These are phyloP conservation scores for Colletotrichum orchidophilum DNA, from an alignment of 2,329 filamentous ascomycete species.

Conservation along the genomic window DNA sequence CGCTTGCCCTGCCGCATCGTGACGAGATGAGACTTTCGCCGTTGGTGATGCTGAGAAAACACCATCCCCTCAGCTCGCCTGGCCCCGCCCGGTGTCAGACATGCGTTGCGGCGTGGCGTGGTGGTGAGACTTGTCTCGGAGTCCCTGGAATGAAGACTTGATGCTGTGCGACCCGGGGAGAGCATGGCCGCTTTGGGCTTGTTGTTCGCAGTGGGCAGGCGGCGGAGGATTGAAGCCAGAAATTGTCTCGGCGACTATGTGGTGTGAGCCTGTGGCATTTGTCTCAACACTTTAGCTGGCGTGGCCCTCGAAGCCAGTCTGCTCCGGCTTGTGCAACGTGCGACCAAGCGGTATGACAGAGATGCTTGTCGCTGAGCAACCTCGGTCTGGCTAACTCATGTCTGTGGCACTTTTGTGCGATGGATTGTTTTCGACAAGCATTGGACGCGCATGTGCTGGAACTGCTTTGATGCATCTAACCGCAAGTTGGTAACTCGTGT, in stretches of 20 bases:
- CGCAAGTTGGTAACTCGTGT: no score
- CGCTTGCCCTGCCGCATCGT: neutral
- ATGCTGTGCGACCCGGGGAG: neutral
- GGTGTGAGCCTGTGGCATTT: neutral
- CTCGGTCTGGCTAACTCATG: neutral
- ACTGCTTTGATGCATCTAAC: neutral
- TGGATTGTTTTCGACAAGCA: neutral
- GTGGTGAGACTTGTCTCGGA: slow-evolving; percentile 17
- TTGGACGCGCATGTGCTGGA: no score
- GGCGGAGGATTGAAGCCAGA: neutral
- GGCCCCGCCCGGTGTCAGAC: slow-evolving; percentile 4
- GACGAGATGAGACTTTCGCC: neutral
- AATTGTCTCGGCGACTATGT: slow-evolving; percentile 4
- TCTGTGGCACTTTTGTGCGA: slow-evolving; percentile 9
- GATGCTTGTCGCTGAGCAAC: slow-evolving; percentile 14
- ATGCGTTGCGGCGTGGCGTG: neutral
- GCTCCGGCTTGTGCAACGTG: neutral
- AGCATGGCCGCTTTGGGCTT: neutral
- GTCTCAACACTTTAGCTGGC: neutral
- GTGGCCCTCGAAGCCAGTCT: neutral
- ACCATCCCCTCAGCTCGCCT: neutral
- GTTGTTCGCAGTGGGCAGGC: neutral
- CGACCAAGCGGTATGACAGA: neutral
- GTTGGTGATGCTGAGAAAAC: neutral
- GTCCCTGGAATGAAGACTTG: neutral